Evolutionary conservation across 495 filamentous ascomycete genomes (phyloP).

Genomic region (Haplographium delicatum): DNA sequence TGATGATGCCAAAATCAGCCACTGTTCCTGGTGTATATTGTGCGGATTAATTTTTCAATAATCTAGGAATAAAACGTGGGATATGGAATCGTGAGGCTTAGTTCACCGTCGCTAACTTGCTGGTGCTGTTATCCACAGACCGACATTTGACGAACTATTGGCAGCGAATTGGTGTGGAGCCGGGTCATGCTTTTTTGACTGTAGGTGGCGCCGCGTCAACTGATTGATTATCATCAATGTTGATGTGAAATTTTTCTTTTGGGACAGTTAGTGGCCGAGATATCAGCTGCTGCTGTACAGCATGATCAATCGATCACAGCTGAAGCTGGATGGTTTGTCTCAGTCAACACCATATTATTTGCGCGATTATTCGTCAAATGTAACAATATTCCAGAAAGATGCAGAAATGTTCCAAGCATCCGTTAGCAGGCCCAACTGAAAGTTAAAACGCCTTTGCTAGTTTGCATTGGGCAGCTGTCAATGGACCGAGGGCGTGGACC

Average conservation of each 20-base stretch:
- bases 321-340: too few species aligned
- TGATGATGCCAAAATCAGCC: slow-evolving; percentile 19
- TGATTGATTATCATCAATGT: too few species aligned
- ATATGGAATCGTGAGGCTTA: slow-evolving; percentile 7
- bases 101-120: too few species aligned
- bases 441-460: slow-evolving; percentile 2
- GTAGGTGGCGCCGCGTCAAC: slow-evolving; percentile 3
- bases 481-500: slow-evolving; percentile 1
- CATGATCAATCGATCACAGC: too few species aligned
- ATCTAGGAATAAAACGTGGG: slow-evolving; percentile 11
- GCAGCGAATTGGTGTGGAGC: slow-evolving; percentile 9
- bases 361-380: too few species aligned
- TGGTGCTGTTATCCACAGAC: neutral
- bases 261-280: too few species aligned
- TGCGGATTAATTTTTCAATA: neutral
- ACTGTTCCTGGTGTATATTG: slow-evolving; percentile 7
- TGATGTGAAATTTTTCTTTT: too few species aligned
- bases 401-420: too few species aligned
- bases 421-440: neutral
- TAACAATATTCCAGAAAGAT: too few species aligned
- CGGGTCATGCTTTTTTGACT: slow-evolving; percentile 6
- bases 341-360: too few species aligned
- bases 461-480: slow-evolving; percentile 4
- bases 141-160: slow-evolving; percentile 13
- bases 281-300: too few species aligned